A percentile compares a stretch with the other conserved stretches of the same genome.
Evolutionary conservation across 768 basidiomycete genomes (phyloP).

Genomic region (Sporobolomyces phaffii): DNA sequence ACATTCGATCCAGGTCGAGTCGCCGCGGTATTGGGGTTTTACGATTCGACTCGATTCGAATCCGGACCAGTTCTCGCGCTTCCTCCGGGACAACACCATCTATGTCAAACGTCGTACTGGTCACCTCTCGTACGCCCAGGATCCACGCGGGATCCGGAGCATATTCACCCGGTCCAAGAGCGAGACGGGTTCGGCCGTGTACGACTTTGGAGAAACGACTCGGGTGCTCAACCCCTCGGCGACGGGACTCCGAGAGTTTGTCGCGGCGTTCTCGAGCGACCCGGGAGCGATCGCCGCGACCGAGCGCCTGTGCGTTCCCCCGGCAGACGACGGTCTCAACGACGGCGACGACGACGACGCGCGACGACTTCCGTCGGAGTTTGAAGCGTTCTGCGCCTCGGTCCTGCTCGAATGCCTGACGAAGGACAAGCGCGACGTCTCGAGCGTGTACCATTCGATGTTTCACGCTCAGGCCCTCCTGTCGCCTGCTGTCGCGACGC

Average conservation of each 20-base stretch:
- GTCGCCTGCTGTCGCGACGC: neutral
- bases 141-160: slow-evolving; percentile 86
- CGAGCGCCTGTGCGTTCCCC: slow-evolving; percentile 56
- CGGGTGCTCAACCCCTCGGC: slow-evolving; percentile 44
- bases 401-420: slow-evolving; percentile 69
- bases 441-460: slow-evolving; percentile 17
- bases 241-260: slow-evolving; percentile 71
- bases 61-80: slow-evolving; percentile 60
- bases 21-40: slow-evolving; percentile 92
- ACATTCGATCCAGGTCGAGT: slow-evolving; percentile 77
- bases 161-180: slow-evolving; percentile 82
- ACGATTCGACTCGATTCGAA: slow-evolving; percentile 68
- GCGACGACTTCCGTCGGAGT: slow-evolving; percentile 3
- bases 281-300: slow-evolving; percentile 50
- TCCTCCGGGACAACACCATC: slow-evolving; percentile 72
- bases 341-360: neutral
- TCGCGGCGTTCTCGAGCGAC: slow-evolving; percentile 74
- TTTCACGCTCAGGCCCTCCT: neutral
- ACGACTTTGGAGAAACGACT: slow-evolving; percentile 74
- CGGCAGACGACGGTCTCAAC: no score
- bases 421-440: slow-evolving; percentile 62
- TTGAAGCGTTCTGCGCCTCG: slow-evolving; percentile 40
- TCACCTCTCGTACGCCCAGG: slow-evolving; percentile 86
- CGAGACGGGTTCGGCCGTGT: slow-evolving; percentile 73
- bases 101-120: slow-evolving; percentile 89